Percentiles rank a stretch among this genome's conserved stretches.
Evolutionary conservation across 2,329 filamentous ascomycete genomes (phyloP).

Genomic region (Basipetospora chlamydospora): DNA sequence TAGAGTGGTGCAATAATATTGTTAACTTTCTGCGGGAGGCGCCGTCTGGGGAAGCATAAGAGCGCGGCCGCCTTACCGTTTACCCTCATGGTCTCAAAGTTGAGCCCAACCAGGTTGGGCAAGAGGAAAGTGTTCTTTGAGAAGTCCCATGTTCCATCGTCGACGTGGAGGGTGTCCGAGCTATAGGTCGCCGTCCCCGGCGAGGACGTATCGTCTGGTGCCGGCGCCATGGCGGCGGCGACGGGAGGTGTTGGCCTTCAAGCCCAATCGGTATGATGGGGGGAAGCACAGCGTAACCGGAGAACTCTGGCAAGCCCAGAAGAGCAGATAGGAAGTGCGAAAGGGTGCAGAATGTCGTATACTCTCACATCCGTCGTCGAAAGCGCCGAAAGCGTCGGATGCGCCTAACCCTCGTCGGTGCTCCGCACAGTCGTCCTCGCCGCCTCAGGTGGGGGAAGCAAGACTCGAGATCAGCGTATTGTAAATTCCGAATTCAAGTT

Average conservation of each 20-base stretch:
- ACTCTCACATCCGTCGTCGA: too few species aligned
- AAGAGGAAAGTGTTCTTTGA: conserved; percentile 63
- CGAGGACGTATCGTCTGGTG: conserved; percentile 45
- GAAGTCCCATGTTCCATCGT: conserved; percentile 75
- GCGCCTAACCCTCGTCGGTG: too few species aligned
- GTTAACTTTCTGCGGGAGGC: too few species aligned
- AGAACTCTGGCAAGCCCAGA: background rate
- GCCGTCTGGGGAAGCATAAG: too few species aligned
- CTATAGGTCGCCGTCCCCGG: conserved; percentile 60
- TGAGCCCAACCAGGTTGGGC: conserved; percentile 61
- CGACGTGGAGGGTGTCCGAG: conserved; percentile 60
- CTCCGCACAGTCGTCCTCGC: too few species aligned
- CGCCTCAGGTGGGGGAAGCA: too few species aligned
- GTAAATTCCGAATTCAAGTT: too few species aligned
- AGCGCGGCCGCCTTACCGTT: conserved; percentile 64
- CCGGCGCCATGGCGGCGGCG: conserved; percentile 44
- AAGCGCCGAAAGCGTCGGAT: too few species aligned
- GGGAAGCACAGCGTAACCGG: background rate
- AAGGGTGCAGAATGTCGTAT: too few species aligned
- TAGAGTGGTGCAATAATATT: too few species aligned
- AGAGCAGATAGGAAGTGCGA: too few species aligned
- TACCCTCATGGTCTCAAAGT: conserved; percentile 71
- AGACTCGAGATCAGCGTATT: too few species aligned
- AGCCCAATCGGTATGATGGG: background rate
- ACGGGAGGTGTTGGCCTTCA: conserved; percentile 10